A percentile compares a stretch with the other conserved stretches of the same genome.
Conservation (phyloP, 192 early-diverging fungal genomes). For the Powellomyces hirtus region DNA sequence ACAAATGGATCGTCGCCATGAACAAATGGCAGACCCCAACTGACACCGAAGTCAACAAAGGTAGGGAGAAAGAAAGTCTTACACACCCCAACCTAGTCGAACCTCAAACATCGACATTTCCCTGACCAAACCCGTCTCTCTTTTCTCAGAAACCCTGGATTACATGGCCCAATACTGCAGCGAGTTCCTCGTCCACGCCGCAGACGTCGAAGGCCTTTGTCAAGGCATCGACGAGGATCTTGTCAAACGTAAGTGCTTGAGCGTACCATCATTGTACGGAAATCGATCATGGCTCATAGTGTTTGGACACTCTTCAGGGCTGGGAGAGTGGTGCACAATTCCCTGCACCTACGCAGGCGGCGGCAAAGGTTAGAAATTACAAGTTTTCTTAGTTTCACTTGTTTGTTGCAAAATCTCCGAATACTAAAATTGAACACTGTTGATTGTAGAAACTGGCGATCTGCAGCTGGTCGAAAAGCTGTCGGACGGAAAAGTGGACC, state of each 20-base stretch:
- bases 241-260: slow-evolving; percentile 62
- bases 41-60: slow-evolving; percentile 72
- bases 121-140: too few species aligned
- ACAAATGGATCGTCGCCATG: slow-evolving; percentile 94
- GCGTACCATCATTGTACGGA: too few species aligned
- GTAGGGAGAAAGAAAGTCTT: too few species aligned
- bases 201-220: slow-evolving; percentile 96
- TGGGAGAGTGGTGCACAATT: slow-evolving; percentile 83
- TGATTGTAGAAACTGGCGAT: slow-evolving; percentile 57
- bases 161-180: slow-evolving; percentile 33
- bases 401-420: too few species aligned
- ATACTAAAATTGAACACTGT: background rate
- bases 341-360: slow-evolving; percentile 97
- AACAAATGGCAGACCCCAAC: slow-evolving; percentile 97
- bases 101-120: slow-evolving; percentile 14
- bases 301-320: slow-evolving; percentile 27
- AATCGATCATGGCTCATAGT: too few species aligned
- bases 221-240: slow-evolving; percentile 88
- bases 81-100: too few species aligned
- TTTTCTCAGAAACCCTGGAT: background rate
- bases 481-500: slow-evolving; percentile 81
- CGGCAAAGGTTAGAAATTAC: slow-evolving; percentile 66
- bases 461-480: slow-evolving; percentile 74
- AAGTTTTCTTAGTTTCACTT: too few species aligned
- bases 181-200: slow-evolving; percentile 97